Evolutionary conservation across 352 stramenopile species (phyloP).

Genomic region (Phytophthora hibernalis): DNA sequence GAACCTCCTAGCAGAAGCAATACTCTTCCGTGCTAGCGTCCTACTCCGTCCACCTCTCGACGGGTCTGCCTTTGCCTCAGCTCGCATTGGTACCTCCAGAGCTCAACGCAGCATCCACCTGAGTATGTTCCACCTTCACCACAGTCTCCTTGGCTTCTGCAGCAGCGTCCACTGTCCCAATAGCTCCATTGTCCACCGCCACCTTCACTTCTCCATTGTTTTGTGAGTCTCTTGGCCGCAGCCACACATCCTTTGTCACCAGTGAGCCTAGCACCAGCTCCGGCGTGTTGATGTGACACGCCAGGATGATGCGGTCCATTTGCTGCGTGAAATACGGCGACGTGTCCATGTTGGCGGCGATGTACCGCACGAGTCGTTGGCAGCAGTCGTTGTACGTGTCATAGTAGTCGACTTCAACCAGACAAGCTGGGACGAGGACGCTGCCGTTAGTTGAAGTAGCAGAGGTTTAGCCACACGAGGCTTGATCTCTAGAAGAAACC

Average conservation of each 20-base stretch:
- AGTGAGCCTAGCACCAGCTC: conserved; percentile 37
- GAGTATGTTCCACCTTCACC: not conserved
- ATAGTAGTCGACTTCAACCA: no score
- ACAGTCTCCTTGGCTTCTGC: conserved; percentile 12
- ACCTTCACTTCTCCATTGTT: conserved; percentile 1
- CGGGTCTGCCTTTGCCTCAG: not conserved
- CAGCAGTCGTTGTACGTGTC: conserved; percentile 61
- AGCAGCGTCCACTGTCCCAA: not conserved
- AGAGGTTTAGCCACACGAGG: no score
- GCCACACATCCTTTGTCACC: conserved; percentile 65
- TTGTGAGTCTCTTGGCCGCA: conserved; percentile 20
- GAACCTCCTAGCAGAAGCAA: not conserved
- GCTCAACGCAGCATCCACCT: not conserved
- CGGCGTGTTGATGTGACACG: conserved; percentile 55
- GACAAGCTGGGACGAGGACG: no score
- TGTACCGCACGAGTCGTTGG: conserved; percentile 57
- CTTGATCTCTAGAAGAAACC: no score
- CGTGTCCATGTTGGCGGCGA: conserved; percentile 58
- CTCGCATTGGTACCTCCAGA: not conserved
- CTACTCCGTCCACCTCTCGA: not conserved
- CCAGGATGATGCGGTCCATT: conserved; percentile 72
- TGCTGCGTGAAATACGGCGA: conserved; percentile 58
- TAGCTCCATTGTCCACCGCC: not conserved
- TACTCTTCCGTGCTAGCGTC: not conserved
- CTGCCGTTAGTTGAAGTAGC: no score